Evolutionary conservation across 2,329 filamentous ascomycete genomes (phyloP).

Genomic region (Dendryphion nanum): DNA sequence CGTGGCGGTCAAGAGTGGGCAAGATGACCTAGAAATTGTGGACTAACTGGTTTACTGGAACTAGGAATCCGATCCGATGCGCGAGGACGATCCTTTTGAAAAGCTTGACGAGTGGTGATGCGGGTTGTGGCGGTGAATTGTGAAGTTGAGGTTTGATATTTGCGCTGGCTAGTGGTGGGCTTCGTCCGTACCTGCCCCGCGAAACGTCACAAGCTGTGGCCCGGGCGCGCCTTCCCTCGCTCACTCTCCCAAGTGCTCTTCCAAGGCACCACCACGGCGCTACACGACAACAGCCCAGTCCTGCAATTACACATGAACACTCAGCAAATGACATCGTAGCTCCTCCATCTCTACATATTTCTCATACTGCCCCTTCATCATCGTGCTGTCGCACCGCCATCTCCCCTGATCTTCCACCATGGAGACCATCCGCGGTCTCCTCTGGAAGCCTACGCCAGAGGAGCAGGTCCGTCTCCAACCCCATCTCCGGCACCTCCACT

Average conservation of each 20-base stretch:
- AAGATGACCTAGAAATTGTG: too few species aligned
- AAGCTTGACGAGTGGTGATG: too few species aligned
- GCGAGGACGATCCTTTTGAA: too few species aligned
- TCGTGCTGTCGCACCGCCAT: too few species aligned
- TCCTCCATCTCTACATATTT: too few species aligned
- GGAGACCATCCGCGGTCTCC: slow-evolving; percentile 83
- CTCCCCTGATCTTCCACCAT: slow-evolving; percentile 55
- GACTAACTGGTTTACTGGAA: too few species aligned
- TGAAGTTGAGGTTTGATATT: slow-evolving; percentile 6
- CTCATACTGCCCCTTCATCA: too few species aligned
- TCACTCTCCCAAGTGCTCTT: slow-evolving; percentile 10
- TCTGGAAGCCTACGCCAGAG: slow-evolving; percentile 90
- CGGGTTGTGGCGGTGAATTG: slow-evolving; percentile 9
- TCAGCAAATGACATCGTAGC: too few species aligned
- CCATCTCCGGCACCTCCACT: slow-evolving; percentile 2
- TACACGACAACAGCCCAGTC: not conserved
- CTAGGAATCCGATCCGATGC: too few species aligned
- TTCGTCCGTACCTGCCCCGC: slow-evolving; percentile 20
- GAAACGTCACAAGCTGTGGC: slow-evolving; percentile 22
- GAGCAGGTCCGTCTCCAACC: slow-evolving; percentile 66
- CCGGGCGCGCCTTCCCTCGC: slow-evolving; percentile 13
- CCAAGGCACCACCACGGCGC: slow-evolving; percentile 16
- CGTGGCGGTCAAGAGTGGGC: slow-evolving; percentile 14
- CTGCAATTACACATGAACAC: not conserved
- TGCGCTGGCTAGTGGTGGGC: slow-evolving; percentile 1